A percentile compares a stretch with the other conserved stretches of the same genome.
phyloP scores from a whole-genome alignment of 1,139 yeast genomes.

The Arxiozyma bovina region DNA sequence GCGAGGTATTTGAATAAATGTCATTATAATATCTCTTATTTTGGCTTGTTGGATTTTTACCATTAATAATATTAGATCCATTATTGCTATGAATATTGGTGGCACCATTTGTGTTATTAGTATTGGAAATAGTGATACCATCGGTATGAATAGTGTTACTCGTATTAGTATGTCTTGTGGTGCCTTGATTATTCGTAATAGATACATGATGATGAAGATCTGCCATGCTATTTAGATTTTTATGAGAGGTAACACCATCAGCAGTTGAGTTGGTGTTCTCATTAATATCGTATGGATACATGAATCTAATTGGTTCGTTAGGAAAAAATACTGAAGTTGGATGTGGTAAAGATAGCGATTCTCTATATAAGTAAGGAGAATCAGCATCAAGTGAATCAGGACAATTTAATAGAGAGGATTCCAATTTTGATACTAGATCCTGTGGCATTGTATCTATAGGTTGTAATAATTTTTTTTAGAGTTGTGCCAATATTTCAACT shows the following conservation, averaged over 20 bases:
- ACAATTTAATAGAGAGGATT: constrained; percentile 71
- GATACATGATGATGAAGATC: background rate
- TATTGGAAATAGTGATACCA: background rate
- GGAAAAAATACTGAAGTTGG: constrained; percentile 92
- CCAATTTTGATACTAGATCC: constrained; percentile 38
- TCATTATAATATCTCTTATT: constrained; percentile 12
- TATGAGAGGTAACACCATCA: background rate
- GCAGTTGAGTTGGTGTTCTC: constrained; percentile 18
- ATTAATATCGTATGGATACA: constrained; percentile 29
- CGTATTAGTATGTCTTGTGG: background rate
- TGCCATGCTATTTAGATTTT: background rate
- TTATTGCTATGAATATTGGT: background rate
- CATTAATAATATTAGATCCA: background rate
- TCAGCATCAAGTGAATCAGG: constrained; percentile 93
- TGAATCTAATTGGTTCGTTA: constrained; percentile 55
- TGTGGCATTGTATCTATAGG: constrained; percentile 28
- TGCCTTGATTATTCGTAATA: background rate
- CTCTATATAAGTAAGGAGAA: constrained; percentile 70
- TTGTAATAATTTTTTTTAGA: constrained; percentile 26
- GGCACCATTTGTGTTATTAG: background rate
- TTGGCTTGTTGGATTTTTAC: constrained; percentile 1
- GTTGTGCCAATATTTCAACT: constrained; percentile 26
- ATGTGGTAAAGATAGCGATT: constrained; percentile 61
- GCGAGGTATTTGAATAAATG: constrained; percentile 29
- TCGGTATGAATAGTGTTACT: background rate